Base-by-base conservation (phyloP, 495 filamentous ascomycete genomes). In the Collariella sp. region DNA sequence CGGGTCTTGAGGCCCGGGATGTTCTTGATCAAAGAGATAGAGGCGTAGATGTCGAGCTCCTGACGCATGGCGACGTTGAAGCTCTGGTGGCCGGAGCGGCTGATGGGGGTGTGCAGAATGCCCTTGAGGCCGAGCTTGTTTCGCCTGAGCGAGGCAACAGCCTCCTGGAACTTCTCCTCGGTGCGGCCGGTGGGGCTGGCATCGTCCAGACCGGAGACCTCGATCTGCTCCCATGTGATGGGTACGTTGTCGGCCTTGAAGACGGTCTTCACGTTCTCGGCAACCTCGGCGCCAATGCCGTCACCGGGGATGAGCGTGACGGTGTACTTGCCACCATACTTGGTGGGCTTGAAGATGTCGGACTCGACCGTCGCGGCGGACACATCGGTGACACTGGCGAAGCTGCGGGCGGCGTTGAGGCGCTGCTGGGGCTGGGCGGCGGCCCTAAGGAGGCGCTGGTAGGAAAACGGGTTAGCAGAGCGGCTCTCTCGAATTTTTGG, bases 231-330 rank as follows among this genome's bases (percentile, higher is more conserved):
- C 93, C 93, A 98, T 69, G 94, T 89, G 54, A 98, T 85, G 59
- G 93, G 93, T 41, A 98, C 94, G 69, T 95, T 97, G 78, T 97
- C 91, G 66, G 90, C 90, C 82, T 96, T 98, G 83, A 96, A 98
- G 70, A 98, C 86, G 44, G 90, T 93, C 81, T 95, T 95, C 59
- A 98, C 91, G 43, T 89, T 91, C 73, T 97, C 93, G 56, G 93
- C 89, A 53, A 97, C 91, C 73, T 98, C 93, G 68, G 89, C 89
- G 72, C 93, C 93, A 66, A 98, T 96, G 75, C 93, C 93, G 68
- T 98, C 93, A 72, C 93, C 91, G 62, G 93, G 93, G 71, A 98
- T 96, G 57, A 98, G 80, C 49, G 94, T 96, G 61, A 96, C 91
- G 16, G 94, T 97, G 81, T 97, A 97, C 77, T 97, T 98, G 70